Percentiles rank a stretch among this genome's conserved stretches.
These are phyloP conservation scores for Chlorella sp. DNA, from an alignment of 139 green algal species.

Conservation along the genomic window DNA sequence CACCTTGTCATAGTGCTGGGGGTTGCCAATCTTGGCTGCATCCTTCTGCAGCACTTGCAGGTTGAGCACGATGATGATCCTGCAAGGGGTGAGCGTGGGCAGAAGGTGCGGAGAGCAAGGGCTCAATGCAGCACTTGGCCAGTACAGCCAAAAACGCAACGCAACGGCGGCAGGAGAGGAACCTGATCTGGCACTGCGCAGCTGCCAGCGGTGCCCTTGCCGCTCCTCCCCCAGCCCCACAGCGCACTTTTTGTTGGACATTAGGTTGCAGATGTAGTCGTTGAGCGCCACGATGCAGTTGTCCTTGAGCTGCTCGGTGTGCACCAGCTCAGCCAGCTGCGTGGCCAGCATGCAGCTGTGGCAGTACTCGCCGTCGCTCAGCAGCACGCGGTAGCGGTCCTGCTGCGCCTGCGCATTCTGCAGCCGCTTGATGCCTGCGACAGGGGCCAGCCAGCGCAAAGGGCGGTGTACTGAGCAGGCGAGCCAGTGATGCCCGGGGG, in stretches of 20 bases:
- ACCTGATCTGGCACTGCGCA: too few relatives aligned
- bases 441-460: not conserved
- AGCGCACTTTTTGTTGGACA: conserved; percentile 42
- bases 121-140: not conserved
- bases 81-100: not conserved
- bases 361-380: conserved; percentile 66
- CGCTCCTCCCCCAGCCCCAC: not conserved
- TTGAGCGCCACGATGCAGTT: conserved; percentile 65
- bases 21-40: conserved; percentile 20
- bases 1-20: conserved; percentile 7
- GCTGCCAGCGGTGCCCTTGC: not conserved
- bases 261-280: conserved; percentile 56
- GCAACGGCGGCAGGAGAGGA: too few relatives aligned
- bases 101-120: too few relatives aligned
- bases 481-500: not conserved
- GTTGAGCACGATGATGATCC: conserved; percentile 46
- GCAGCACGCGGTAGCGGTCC: conserved; percentile 65
- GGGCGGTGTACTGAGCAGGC: not conserved
- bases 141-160: not conserved
- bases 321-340: conserved; percentile 74
- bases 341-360: conserved; percentile 80
- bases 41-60: conserved; percentile 9
- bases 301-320: conserved; percentile 44
- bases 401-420: conserved; percentile 14
- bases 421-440: conserved; percentile 55